phyloP scores from a whole-genome alignment of 345 rosid species.

The Pugionium dolabratum region DNA sequence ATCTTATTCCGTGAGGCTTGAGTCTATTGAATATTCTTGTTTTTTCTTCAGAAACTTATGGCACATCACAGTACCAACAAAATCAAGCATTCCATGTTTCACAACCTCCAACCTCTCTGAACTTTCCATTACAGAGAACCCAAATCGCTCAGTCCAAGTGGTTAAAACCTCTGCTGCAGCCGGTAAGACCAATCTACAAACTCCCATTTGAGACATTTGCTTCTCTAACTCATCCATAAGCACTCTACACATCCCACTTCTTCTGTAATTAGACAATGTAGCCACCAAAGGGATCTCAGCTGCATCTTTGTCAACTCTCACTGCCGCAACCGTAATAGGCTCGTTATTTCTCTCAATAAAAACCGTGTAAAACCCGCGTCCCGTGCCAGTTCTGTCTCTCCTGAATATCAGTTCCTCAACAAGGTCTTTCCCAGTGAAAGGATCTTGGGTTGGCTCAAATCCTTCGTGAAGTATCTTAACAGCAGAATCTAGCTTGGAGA shows the following conservation, averaged over 20 bases:
- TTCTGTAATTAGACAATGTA: slow-evolving; percentile 50
- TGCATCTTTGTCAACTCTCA: slow-evolving; percentile 36
- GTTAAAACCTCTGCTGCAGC: slow-evolving; percentile 39
- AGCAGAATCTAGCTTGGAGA: slow-evolving; percentile 53
- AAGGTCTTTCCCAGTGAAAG: slow-evolving; percentile 49
- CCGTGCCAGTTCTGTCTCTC: not conserved
- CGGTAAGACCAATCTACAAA: slow-evolving; percentile 47
- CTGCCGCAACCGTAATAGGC: not conserved
- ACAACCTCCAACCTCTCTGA: slow-evolving; percentile 30
- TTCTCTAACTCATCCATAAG: no score
- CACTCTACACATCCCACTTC: slow-evolving; percentile 57
- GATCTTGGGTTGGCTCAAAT: slow-evolving; percentile 34
- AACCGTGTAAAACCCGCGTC: slow-evolving; percentile 59
- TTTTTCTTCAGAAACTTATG: slow-evolving; percentile 27
- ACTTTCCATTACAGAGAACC: slow-evolving; percentile 45
- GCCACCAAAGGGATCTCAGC: slow-evolving; percentile 73
- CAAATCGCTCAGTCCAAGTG: slow-evolving; percentile 50
- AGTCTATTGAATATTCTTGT: no score
- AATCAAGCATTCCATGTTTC: slow-evolving; percentile 39
- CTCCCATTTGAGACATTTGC: slow-evolving; percentile 1
- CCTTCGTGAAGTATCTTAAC: slow-evolving; percentile 71
- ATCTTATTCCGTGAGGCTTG: no score
- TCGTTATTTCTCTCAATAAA: slow-evolving; percentile 24
- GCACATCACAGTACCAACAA: slow-evolving; percentile 50
- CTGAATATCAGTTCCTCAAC: slow-evolving; percentile 57